Percentiles rank a stretch among this genome's conserved stretches.
phyloP scores from a whole-genome alignment of 768 basidiomycete species.

The Termitomyces titanicus region DNA sequence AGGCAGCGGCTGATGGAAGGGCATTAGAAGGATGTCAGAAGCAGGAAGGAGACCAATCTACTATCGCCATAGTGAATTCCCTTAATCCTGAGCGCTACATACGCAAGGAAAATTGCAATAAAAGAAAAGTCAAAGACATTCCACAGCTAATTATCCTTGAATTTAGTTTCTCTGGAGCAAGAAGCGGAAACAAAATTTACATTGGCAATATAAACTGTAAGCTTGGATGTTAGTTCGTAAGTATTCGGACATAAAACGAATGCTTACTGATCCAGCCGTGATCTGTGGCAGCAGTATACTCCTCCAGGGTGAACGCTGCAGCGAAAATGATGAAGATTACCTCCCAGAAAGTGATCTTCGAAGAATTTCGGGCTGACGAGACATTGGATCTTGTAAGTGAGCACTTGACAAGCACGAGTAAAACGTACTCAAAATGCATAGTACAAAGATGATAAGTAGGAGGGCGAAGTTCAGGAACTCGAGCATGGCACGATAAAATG shows the following conservation, averaged over 20 bases:
- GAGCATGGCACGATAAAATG: conserved; percentile 71
- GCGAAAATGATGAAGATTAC: conserved; percentile 72
- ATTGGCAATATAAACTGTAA: conserved; percentile 76
- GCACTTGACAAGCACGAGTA: neutral
- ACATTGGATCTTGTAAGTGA: neutral
- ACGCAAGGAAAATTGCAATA: conserved; percentile 64
- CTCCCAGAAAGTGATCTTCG: conserved; percentile 59
- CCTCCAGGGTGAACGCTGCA: conserved; percentile 75
- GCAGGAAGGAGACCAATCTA: conserved; percentile 23
- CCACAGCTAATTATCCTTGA: conserved; percentile 61
- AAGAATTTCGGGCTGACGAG: conserved; percentile 51
- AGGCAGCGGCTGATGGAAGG: conserved; percentile 35
- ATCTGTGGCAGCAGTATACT: conserved; percentile 84
- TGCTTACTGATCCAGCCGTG: conserved; percentile 82
- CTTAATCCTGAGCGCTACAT: conserved; percentile 59
- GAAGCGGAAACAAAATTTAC: conserved; percentile 33
- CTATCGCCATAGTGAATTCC: conserved; percentile 55
- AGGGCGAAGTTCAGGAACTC: conserved; percentile 77
- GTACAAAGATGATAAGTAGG: conserved; percentile 64
- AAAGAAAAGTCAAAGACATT: conserved; percentile 85
- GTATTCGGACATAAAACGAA: neutral
- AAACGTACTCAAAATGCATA: conserved; percentile 70
- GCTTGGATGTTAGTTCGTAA: neutral
- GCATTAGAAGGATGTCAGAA: neutral
- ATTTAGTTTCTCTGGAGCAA: neutral